phyloP scores from a whole-genome alignment of 768 basidiomycete species.

The Cystobasidium onofrii region DNA sequence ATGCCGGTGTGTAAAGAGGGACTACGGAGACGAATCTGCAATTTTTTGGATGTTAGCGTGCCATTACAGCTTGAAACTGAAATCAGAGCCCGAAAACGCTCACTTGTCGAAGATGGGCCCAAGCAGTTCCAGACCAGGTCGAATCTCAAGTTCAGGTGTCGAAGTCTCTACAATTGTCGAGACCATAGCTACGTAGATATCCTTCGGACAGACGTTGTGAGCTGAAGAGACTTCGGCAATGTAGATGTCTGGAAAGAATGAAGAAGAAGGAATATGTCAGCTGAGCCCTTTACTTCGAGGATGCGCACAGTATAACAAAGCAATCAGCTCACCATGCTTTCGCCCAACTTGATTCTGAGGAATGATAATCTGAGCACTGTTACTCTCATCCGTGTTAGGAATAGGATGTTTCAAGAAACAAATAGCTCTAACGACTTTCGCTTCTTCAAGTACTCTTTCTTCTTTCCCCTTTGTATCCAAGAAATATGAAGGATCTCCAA shows the following conservation, averaged over 20 bases:
- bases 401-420: constrained; percentile 97
- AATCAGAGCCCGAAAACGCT: background rate
- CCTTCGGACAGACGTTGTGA: constrained; percentile 94
- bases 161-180: constrained; percentile 96
- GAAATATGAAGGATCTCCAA: constrained; percentile 97
- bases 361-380: constrained; percentile 94
- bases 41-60: background rate
- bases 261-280: background rate
- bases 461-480: constrained; percentile 56
- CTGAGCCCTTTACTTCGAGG: no score
- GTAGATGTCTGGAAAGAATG: constrained; percentile 69
- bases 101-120: constrained; percentile 91
- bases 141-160: constrained; percentile 81
- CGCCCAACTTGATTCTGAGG: constrained; percentile 95
- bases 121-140: constrained; percentile 81
- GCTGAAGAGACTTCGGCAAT: constrained; percentile 94
- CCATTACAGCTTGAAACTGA: background rate
- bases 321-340: constrained; percentile 64
- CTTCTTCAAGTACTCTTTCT: constrained; percentile 71
- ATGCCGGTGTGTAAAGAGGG: constrained; percentile 79
- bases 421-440: constrained; percentile 90
- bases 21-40: constrained; percentile 79
- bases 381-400: constrained; percentile 88
- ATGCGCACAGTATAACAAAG: background rate
- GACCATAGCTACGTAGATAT: constrained; percentile 91